Evolutionary conservation across 2,329 filamentous ascomycete genomes (phyloP).

Genomic region (Chaetomiaceae sp.): DNA sequence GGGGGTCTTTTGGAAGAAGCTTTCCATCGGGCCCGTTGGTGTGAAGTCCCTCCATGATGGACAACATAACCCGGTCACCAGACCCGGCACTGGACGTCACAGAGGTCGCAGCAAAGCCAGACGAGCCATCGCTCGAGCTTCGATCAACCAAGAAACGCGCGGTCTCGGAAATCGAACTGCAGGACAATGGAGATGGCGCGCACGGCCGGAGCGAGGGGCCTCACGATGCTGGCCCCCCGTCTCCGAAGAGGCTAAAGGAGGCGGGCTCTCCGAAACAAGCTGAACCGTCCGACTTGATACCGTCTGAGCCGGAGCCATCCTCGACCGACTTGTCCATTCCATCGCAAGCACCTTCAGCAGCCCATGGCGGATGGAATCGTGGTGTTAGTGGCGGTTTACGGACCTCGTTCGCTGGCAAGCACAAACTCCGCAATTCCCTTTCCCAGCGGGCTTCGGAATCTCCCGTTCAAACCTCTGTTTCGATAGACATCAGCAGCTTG

Average conservation of each 20-base stretch:
- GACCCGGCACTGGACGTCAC: not conserved
- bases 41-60: not conserved
- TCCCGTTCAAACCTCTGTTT: not conserved
- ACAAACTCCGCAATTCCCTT: not conserved
- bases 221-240: not conserved
- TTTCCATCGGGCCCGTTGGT: too few relatives aligned
- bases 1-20: too few relatives aligned
- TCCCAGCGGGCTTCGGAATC: not conserved
- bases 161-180: not conserved
- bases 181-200: not conserved
- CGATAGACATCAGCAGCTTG: conserved; percentile 4
- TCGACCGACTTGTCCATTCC: not conserved
- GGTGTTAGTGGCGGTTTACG: conserved; percentile 27
- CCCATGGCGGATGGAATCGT: conserved; percentile 27
- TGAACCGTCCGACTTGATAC: not conserved
- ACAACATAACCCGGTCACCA: not conserved
- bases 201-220: not conserved
- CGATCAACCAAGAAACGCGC: conserved; percentile 7
- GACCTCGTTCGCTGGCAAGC: conserved; percentile 25
- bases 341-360: not conserved
- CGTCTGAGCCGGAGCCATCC: not conserved
- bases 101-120: not conserved
- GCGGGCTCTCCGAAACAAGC: not conserved
- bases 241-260: conserved; percentile 6
- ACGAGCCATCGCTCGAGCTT: not conserved